Evolutionary conservation across 2,329 filamentous ascomycete species (phyloP).

Genomic region (Chaetomium strumarium): DNA sequence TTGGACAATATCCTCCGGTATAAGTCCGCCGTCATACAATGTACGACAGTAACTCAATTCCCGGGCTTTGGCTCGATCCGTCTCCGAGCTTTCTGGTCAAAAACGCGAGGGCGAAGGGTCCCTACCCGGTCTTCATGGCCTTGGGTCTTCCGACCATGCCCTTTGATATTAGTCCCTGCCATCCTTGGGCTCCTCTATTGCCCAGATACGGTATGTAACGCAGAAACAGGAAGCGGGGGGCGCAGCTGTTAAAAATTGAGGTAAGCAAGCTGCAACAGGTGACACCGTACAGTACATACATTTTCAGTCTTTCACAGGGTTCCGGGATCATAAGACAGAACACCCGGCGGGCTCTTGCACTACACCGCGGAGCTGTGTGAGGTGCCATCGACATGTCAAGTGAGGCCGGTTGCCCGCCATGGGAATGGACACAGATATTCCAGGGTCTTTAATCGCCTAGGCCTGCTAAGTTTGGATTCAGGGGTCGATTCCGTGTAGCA

Average conservation of each 20-base stretch:
- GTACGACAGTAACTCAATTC: slow-evolving; percentile 7
- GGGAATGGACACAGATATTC: background rate
- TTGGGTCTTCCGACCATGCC: no score
- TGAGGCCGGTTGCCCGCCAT: background rate
- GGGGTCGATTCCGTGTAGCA: background rate
- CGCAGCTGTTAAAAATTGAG: background rate
- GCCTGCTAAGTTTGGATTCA: slow-evolving; percentile 1
- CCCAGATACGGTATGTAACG: background rate
- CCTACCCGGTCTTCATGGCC: no score
- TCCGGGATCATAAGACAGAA: background rate
- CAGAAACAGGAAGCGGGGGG: background rate
- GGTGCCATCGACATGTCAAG: background rate
- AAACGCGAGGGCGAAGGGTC: no score
- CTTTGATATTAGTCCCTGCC: no score
- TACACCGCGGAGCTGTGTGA: background rate
- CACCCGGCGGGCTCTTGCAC: background rate
- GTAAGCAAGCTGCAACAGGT: background rate
- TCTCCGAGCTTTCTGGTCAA: slow-evolving; percentile 6
- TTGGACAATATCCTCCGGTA: slow-evolving; percentile 11
- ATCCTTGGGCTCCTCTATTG: no score
- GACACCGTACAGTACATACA: background rate
- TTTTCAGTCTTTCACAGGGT: background rate
- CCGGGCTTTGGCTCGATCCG: slow-evolving; percentile 17
- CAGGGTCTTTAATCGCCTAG: background rate
- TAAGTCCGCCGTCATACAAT: slow-evolving; percentile 10